These are phyloP conservation scores for Trichophyton equinum DNA, from an alignment of 2,329 filamentous ascomycete genomes.

Conservation along the genomic window DNA sequence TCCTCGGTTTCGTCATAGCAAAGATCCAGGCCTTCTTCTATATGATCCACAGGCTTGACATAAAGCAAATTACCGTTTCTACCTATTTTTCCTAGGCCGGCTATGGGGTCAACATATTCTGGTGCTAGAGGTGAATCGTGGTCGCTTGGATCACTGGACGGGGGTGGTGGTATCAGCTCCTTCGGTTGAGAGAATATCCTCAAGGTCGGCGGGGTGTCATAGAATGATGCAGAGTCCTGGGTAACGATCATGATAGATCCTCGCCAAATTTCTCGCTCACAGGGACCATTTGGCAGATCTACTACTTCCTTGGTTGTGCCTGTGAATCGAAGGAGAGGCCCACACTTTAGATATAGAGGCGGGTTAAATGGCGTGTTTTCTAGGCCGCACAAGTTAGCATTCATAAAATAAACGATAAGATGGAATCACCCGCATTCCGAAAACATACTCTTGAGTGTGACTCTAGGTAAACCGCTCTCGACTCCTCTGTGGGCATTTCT, in stretches of 20 bases:
- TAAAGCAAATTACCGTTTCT: constrained; percentile 77
- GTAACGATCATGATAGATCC: constrained; percentile 95
- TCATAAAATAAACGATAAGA: constrained; percentile 18
- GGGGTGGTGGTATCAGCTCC: constrained; percentile 66
- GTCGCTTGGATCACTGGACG: constrained; percentile 48
- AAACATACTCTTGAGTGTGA: constrained; percentile 23
- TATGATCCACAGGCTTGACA: constrained; percentile 75
- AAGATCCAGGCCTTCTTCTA: constrained; percentile 65
- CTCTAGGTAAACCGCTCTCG: constrained; percentile 19
- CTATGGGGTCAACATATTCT: constrained; percentile 77
- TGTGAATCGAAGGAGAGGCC: constrained; percentile 78
- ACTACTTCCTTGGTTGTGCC: constrained; percentile 53
- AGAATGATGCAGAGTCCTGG: constrained; percentile 67
- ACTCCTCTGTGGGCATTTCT: constrained; percentile 36
- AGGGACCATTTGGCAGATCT: constrained; percentile 22
- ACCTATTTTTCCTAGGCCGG: constrained; percentile 74
- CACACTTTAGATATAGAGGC: constrained; percentile 72
- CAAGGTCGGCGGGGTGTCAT: constrained; percentile 63
- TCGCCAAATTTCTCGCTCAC: constrained; percentile 72
- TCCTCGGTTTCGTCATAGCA: constrained; percentile 67
- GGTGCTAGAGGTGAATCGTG: constrained; percentile 50
- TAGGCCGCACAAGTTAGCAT: constrained; percentile 23
- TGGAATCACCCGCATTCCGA: not conserved
- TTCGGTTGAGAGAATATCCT: constrained; percentile 79
- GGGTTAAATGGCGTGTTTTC: constrained; percentile 62